Conservation (phyloP, 78 protist genomes). For the Dictyostelium purpureum region DNA sequence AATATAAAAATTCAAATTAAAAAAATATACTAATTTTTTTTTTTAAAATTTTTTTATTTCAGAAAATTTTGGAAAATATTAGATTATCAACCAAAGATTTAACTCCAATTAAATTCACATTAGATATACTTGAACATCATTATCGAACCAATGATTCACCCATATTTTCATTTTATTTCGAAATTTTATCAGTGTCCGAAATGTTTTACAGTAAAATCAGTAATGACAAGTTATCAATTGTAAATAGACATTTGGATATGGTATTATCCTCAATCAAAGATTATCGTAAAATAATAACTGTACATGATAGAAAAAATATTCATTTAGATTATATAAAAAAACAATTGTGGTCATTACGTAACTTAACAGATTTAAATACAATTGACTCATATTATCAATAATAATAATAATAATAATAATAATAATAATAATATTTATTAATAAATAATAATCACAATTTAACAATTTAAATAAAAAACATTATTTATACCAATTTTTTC, state of each 20-base stretch:
- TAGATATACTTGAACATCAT: slow-evolving; percentile 65
- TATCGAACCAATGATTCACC: slow-evolving; percentile 50
- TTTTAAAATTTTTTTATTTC: no score
- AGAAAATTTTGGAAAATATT: not conserved
- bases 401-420: not conserved
- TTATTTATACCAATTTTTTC: no score
- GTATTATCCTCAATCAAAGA: not conserved
- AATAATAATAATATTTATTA: not conserved
- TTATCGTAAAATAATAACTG: not conserved
- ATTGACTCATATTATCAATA: slow-evolving; percentile 7
- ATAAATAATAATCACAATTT: not conserved
- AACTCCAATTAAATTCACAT: slow-evolving; percentile 33
- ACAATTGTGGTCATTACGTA: slow-evolving; percentile 6
- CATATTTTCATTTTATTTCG: not conserved
- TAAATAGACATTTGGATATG: slow-evolving; percentile 18
- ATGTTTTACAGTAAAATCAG: slow-evolving; percentile 22
- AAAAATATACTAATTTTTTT: not conserved
- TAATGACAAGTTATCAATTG: slow-evolving; percentile 27
- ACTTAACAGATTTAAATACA: slow-evolving; percentile 20
- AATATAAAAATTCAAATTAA: not conserved
- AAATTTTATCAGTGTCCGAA: slow-evolving; percentile 24
- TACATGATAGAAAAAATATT: slow-evolving; percentile 10
- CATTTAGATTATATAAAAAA: slow-evolving; percentile 4
- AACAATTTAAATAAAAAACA: not conserved
- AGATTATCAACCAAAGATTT: slow-evolving; percentile 21